Percentiles rank a stretch among this genome's conserved stretches.
Evolutionary conservation across 306 rosid species (phyloP).

Genomic region (Acacia acuminata): DNA sequence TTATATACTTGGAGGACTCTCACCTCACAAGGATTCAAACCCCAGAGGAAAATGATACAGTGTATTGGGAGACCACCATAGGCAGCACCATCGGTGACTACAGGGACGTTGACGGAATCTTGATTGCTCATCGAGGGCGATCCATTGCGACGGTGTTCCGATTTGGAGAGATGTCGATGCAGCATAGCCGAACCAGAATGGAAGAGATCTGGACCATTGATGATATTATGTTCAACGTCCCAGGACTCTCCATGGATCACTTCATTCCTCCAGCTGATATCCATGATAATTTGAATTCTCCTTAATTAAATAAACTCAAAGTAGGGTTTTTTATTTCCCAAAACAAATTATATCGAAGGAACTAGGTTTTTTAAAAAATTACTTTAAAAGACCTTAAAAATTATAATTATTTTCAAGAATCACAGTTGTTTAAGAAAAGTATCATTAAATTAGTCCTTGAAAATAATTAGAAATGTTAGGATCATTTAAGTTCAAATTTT

Average conservation of each 20-base stretch:
- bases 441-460: neutral
- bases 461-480: neutral
- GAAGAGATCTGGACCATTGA: slow-evolving; percentile 94
- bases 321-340: neutral
- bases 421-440: neutral
- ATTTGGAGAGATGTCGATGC: slow-evolving; percentile 76
- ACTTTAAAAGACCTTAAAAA: neutral
- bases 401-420: neutral
- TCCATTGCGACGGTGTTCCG: slow-evolving; percentile 88
- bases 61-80: slow-evolving; percentile 95
- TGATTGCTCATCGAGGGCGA: slow-evolving; percentile 88
- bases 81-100: slow-evolving; percentile 91
- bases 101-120: slow-evolving; percentile 71
- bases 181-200: slow-evolving; percentile 83
- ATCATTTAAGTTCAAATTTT: neutral
- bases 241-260: slow-evolving; percentile 85
- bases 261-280: slow-evolving; percentile 93
- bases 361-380: neutral
- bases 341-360: neutral
- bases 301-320: slow-evolving; percentile 42
- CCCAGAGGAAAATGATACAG: slow-evolving; percentile 48
- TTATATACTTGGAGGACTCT: slow-evolving; percentile 87
- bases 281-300: slow-evolving; percentile 51
- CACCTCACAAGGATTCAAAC: slow-evolving; percentile 83
- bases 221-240: slow-evolving; percentile 88